Conservation (phyloP, 352 stramenopile genomes). For the Phytophthora sp. region DNA sequence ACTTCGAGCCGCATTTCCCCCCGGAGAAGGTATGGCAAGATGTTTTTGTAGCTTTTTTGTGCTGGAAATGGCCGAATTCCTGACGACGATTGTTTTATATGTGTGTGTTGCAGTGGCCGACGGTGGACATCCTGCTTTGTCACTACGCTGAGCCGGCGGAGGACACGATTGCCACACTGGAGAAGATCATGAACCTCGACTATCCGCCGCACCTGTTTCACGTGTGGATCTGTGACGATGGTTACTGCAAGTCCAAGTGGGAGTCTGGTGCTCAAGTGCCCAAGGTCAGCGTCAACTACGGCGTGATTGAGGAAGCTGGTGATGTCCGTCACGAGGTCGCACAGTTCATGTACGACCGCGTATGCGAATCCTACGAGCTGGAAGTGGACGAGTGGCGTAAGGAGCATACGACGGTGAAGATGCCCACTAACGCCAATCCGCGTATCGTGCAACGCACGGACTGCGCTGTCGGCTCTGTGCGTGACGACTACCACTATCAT, state of each 20-base stretch:
- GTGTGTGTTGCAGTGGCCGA: conserved; percentile 54
- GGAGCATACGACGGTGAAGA: conserved; percentile 73
- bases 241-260: conserved; percentile 79
- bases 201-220: conserved; percentile 76
- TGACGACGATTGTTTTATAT: conserved; percentile 5
- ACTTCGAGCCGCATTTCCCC: conserved; percentile 77
- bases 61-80: not conserved
- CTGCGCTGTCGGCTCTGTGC: conserved; percentile 69
- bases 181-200: conserved; percentile 79
- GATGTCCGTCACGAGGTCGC: conserved; percentile 75
- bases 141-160: conserved; percentile 81
- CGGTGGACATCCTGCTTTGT: conserved; percentile 78
- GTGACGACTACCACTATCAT: conserved; percentile 75
- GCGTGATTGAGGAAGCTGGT: conserved; percentile 74
- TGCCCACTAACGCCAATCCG: conserved; percentile 56
- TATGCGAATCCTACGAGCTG: conserved; percentile 71
- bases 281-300: conserved; percentile 67
- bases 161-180: conserved; percentile 76
- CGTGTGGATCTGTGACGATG: conserved; percentile 81
- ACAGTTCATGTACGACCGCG: conserved; percentile 80
- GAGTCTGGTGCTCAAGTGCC: conserved; percentile 49
- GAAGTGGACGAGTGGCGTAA: conserved; percentile 79
- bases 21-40: conserved; percentile 44
- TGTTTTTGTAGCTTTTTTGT: conserved; percentile 1
- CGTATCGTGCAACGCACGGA: conserved; percentile 55